phyloP scores from a whole-genome alignment of 1,139 yeast genomes.

The Magnusiomyces clavatus region DNA sequence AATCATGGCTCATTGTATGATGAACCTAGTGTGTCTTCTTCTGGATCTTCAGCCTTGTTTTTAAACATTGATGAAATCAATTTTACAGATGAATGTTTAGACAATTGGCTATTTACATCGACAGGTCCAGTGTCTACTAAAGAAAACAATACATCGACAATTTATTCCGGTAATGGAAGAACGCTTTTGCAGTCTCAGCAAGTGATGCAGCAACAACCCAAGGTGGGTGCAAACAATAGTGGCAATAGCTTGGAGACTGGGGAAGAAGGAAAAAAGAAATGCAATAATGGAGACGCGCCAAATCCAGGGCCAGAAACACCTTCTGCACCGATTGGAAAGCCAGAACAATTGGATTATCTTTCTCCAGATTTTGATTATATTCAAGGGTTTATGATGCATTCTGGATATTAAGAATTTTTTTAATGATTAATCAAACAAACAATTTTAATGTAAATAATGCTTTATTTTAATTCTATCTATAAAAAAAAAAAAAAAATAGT shows the following conservation, averaged over 20 bases:
- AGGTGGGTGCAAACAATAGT: not conserved
- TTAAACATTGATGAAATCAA: slow-evolving; percentile 6
- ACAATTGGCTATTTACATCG: slow-evolving; percentile 10
- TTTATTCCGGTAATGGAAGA: not conserved
- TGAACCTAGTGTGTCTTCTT: not conserved
- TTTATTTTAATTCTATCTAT: not conserved
- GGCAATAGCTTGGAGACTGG: too few species aligned
- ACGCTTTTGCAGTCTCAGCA: not conserved
- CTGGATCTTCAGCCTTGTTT: not conserved
- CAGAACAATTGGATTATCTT: slow-evolving; percentile 3
- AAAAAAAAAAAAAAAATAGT: not conserved
- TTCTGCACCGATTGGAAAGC: not conserved
- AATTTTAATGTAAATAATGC: too few species aligned
- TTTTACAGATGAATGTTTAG: slow-evolving; percentile 5
- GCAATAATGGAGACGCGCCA: not conserved
- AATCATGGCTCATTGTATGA: too few species aligned
- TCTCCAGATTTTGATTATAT: slow-evolving; percentile 10
- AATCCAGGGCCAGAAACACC: not conserved
- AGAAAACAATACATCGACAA: not conserved
- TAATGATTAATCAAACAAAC: not conserved
- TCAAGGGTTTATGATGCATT: slow-evolving; percentile 10
- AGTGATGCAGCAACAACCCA: not conserved
- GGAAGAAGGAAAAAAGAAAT: not conserved
- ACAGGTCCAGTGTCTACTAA: slow-evolving; percentile 7
- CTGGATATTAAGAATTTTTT: slow-evolving; percentile 4